A percentile compares a stretch with the other conserved stretches of the same genome.
Conservation (phyloP, 768 basidiomycete species). For the Phaeolepiota aurea region DNA sequence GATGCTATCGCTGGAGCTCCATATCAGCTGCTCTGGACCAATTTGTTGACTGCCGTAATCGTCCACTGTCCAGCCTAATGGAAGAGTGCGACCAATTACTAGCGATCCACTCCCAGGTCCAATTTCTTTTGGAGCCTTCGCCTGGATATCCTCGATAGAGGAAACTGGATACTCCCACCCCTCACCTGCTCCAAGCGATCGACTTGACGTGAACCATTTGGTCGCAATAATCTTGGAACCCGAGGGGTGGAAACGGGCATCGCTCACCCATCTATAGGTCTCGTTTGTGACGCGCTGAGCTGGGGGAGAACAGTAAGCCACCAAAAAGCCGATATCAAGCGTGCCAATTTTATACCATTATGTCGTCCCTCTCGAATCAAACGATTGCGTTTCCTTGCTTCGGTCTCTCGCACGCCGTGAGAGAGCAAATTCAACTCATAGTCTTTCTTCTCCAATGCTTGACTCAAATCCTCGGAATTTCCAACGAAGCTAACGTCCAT, state of each 20-base stretch:
- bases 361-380: constrained; percentile 51
- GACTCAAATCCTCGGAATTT: constrained; percentile 18
- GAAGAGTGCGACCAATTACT: constrained; percentile 47
- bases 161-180: constrained; percentile 63
- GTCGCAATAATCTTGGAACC: constrained; percentile 59
- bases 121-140: constrained; percentile 16
- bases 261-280: constrained; percentile 64
- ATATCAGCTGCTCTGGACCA: constrained; percentile 65
- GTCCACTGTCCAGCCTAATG: constrained; percentile 50
- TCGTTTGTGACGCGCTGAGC: constrained; percentile 59
- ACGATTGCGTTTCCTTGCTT: constrained; percentile 35
- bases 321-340: neutral
- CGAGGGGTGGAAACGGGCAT: constrained; percentile 64
- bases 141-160: constrained; percentile 20
- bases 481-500: constrained; percentile 39
- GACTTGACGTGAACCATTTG: constrained; percentile 64
- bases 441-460: constrained; percentile 26
- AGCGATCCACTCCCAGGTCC: constrained; percentile 40
- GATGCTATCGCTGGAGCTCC: constrained; percentile 46
- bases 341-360: constrained; percentile 24
- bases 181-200: constrained; percentile 65
- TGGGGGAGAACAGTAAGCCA: constrained; percentile 9
- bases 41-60: constrained; percentile 65
- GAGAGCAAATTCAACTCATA: constrained; percentile 40
- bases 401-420: constrained; percentile 42